Conservation (phyloP, 1,284 basidiomycete genomes). For the Marasmius fiardii region DNA sequence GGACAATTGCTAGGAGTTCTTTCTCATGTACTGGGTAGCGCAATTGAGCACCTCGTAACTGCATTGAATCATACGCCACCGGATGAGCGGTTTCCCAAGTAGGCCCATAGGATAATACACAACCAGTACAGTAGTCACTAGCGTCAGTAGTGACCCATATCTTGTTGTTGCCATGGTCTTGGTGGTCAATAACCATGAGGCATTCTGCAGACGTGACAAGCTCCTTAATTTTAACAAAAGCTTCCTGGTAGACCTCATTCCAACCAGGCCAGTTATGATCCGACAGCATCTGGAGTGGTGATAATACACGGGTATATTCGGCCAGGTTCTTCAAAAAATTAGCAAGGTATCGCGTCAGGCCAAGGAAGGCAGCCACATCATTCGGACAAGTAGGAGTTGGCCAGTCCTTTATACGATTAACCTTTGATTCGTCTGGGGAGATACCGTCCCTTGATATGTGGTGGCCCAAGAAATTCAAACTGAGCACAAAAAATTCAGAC, state of each 20-base stretch:
- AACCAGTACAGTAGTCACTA: conserved; percentile 25
- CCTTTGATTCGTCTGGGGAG: conserved; percentile 16
- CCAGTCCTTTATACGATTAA: conserved; percentile 19
- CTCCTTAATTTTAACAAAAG: conserved; percentile 27
- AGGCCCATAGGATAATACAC: conserved; percentile 21
- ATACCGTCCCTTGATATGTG: conserved; percentile 22
- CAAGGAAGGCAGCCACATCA: conserved; percentile 27
- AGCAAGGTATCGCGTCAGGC: conserved; percentile 28
- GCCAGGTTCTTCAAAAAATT: conserved; percentile 24
- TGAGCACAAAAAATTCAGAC: conserved; percentile 9
- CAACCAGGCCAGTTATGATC: conserved; percentile 21
- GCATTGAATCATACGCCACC: conserved; percentile 26
- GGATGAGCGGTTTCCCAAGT: conserved; percentile 25
- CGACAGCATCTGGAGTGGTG: conserved; percentile 22
- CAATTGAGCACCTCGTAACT: conserved; percentile 26
- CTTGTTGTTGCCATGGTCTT: conserved; percentile 21
- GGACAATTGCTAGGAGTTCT: conserved; percentile 30
- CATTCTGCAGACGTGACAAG: conserved; percentile 18
- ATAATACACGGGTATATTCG: conserved; percentile 22
- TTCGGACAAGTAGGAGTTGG: conserved; percentile 17
- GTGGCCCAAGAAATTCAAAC: conserved; percentile 26
- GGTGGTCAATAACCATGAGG: conserved; percentile 23
- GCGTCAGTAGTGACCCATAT: conserved; percentile 33
- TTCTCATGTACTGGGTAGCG: conserved; percentile 34
- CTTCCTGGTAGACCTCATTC: conserved; percentile 17